Conservation (phyloP, 306 rosid genomes). For the Lathyrus sativus region DNA sequence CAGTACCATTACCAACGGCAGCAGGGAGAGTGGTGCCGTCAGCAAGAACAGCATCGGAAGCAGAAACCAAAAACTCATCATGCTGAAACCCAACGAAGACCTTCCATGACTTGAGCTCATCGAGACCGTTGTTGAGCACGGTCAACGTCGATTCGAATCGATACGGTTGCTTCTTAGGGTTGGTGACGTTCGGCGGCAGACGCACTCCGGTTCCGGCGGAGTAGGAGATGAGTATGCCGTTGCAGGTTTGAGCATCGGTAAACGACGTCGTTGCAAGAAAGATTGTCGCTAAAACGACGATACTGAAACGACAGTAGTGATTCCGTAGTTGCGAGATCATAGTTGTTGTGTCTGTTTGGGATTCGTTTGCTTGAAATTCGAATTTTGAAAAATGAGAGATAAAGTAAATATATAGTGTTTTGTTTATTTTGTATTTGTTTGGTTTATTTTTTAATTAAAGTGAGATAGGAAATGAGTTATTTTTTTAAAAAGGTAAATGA, state of each 20-base stretch:
- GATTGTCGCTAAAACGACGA: conserved; percentile 34
- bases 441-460: not conserved
- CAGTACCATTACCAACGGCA: conserved; percentile 71
- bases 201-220: conserved; percentile 46
- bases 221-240: conserved; percentile 70
- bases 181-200: conserved; percentile 60
- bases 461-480: not conserved
- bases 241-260: conserved; percentile 56
- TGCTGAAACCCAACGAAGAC: conserved; percentile 82
- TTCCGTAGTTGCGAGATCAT: conserved; percentile 21
- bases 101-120: conserved; percentile 80
- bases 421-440: not conserved
- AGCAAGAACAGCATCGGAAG: conserved; percentile 61
- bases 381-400: conserved; percentile 23
- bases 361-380: conserved; percentile 30
- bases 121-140: conserved; percentile 76
- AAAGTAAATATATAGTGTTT: not conserved
- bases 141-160: conserved; percentile 76
- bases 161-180: conserved; percentile 53
- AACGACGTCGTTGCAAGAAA: conserved; percentile 38
- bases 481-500: not conserved
- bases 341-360: not conserved
- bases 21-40: conserved; percentile 68
- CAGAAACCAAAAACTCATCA: conserved; percentile 69
- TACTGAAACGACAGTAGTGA: conserved; percentile 3